A percentile compares a stretch with the other conserved stretches of the same genome.
phyloP scores from a whole-genome alignment of 1,139 yeast genomes.

The Suhomyces kunorum region DNA sequence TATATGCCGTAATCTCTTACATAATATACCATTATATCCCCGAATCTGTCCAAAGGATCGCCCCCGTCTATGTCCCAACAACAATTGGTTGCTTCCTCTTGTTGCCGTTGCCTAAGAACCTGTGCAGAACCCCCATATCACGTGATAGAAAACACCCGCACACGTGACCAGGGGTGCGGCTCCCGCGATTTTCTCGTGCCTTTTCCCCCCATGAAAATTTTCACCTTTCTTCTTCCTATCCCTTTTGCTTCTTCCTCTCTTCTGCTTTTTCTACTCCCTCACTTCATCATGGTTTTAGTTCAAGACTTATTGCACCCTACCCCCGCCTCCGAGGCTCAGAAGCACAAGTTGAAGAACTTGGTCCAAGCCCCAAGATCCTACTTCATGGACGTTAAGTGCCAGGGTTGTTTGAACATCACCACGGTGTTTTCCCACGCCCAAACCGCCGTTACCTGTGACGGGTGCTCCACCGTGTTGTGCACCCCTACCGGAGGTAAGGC shows the following conservation, averaged over 20 bases:
- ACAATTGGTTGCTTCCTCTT: too few relatives aligned
- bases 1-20: too few relatives aligned
- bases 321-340: slow-evolving; percentile 91
- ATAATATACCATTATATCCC: too few relatives aligned
- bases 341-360: slow-evolving; percentile 96
- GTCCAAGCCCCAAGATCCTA: slow-evolving; percentile 98
- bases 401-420: slow-evolving; percentile 98
- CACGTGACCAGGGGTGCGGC: slow-evolving; percentile 9
- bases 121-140: too few relatives aligned
- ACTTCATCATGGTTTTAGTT: slow-evolving; percentile 21
- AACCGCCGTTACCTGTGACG: slow-evolving; percentile 98
- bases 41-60: too few relatives aligned
- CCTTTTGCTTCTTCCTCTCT: neutral
- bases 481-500: slow-evolving; percentile 99
- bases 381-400: slow-evolving; percentile 99
- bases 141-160: too few relatives aligned
- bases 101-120: too few relatives aligned
- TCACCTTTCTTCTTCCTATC: slow-evolving; percentile 4
- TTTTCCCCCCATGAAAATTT: slow-evolving; percentile 13
- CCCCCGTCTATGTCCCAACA: too few relatives aligned
- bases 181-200: slow-evolving; percentile 8
- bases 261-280: neutral
- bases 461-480: slow-evolving; percentile 97
- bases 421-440: slow-evolving; percentile 99
- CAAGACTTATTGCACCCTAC: slow-evolving; percentile 74